Conservation (phyloP, 257 asterid species). For the Ophiorrhiza pumila region DNA sequence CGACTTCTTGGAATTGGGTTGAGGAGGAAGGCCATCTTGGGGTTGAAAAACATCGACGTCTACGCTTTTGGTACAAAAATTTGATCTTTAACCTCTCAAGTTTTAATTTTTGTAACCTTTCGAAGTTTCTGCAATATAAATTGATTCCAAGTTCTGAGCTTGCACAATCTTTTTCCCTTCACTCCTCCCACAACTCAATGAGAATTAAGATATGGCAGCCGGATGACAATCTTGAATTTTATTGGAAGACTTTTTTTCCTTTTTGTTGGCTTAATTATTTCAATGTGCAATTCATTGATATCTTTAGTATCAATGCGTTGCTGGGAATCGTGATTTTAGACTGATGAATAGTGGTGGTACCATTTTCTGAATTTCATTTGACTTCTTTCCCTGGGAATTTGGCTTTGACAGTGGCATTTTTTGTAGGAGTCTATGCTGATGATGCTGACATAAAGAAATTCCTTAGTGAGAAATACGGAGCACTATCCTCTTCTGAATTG, state of each 20-base stretch:
- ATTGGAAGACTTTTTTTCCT: background rate
- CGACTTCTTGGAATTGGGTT: constrained; percentile 84
- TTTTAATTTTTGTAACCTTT: background rate
- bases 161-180: background rate
- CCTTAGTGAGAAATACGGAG: constrained; percentile 57
- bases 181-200: no score
- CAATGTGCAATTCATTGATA: no score
- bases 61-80: constrained; percentile 79
- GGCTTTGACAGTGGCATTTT: background rate
- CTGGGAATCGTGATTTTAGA: background rate
- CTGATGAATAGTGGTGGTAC: background rate
- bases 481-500: constrained; percentile 35
- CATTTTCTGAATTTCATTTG: background rate
- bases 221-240: background rate
- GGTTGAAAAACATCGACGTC: constrained; percentile 85
- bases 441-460: constrained; percentile 49
- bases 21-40: constrained; percentile 63
- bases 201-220: background rate
- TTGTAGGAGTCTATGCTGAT: constrained; percentile 81
- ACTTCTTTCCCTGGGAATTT: background rate
- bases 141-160: no score
- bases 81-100: background rate
- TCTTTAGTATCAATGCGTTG: no score
- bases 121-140: no score
- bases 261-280: no score